A percentile compares a stretch with the other conserved stretches of the same genome.
Evolutionary conservation across 805 yeast species (phyloP).

Genomic region (Spathaspora boniae): DNA sequence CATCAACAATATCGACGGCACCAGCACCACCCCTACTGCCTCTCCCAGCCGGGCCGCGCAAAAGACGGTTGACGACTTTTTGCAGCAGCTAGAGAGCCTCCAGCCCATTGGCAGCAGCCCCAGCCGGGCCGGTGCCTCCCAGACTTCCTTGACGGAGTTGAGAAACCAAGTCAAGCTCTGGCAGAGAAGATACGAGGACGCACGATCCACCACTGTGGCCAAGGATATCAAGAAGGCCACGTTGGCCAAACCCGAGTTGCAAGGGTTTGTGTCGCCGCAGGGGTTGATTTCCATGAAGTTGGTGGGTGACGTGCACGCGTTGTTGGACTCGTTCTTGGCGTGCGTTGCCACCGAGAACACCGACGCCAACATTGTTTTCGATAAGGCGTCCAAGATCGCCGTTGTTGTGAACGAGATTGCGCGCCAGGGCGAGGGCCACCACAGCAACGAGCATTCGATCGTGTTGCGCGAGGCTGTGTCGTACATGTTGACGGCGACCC

Average conservation of each 20-base stretch:
- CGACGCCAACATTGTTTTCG: constrained; percentile 45
- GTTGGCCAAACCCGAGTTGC: constrained; percentile 22
- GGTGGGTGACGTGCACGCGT: constrained; percentile 45
- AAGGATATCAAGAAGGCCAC: constrained; percentile 16
- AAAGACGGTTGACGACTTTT: constrained; percentile 10
- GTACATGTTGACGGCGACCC: constrained; percentile 70
- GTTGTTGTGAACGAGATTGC: constrained; percentile 42
- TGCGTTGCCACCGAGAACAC: constrained; percentile 24
- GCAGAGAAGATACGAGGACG: constrained; percentile 50
- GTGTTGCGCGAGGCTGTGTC: constrained; percentile 65
- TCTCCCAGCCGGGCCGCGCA: constrained; percentile 2
- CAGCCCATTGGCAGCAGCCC: too few relatives aligned
- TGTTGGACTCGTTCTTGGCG: constrained; percentile 44
- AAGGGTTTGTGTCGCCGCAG: constrained; percentile 24
- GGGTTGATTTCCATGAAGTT: constrained; percentile 48
- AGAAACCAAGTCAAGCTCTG: constrained; percentile 40
- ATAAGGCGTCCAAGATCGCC: constrained; percentile 48
- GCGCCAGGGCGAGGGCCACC: constrained; percentile 24
- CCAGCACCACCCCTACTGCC: neutral
- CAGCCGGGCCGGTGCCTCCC: constrained; percentile 1
- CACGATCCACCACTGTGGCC: constrained; percentile 33
- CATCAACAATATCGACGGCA: neutral
- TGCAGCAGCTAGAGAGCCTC: constrained; percentile 8
- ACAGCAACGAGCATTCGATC: constrained; percentile 38
- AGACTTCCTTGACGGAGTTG: constrained; percentile 4